These are phyloP conservation scores for Solanum chilense DNA, from an alignment of 257 asterid genomes.

Conservation along the genomic window DNA sequence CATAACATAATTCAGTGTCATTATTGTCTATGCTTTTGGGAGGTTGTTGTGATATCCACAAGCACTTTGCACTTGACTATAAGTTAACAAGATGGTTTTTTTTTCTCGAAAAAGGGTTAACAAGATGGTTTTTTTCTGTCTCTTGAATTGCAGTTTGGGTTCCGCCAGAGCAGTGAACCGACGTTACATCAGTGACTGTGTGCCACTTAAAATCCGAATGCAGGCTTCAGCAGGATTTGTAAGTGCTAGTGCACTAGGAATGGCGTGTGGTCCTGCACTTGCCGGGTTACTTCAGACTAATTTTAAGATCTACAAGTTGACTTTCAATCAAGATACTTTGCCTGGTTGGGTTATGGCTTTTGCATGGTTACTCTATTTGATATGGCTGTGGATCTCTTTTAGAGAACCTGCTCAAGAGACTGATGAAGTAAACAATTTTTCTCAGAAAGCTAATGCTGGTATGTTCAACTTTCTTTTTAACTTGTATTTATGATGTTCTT, in stretches of 20 bases:
- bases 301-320: constrained; percentile 52
- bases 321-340: constrained; percentile 75
- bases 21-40: not conserved
- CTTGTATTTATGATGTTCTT: not conserved
- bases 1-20: not conserved
- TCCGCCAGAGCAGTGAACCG: constrained; percentile 97
- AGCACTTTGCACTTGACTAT: not conserved
- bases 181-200: constrained; percentile 93
- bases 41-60: not conserved
- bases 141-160: constrained; percentile 60
- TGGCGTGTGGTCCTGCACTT: constrained; percentile 99
- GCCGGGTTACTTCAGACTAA: constrained; percentile 81
- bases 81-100: not conserved
- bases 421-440: constrained; percentile 18
- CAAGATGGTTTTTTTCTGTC: not conserved
- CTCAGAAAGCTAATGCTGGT: constrained; percentile 30
- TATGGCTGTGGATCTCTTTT: constrained; percentile 81
- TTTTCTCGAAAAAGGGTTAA: not conserved
- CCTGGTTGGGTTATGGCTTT: constrained; percentile 98
- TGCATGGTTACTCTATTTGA: constrained; percentile 60
- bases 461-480: not conserved
- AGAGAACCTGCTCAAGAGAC: constrained; percentile 61
- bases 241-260: constrained; percentile 99
- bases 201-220: constrained; percentile 86
- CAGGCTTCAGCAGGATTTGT: constrained; percentile 99